Evolutionary conservation across 129 eudicot genomes (phyloP).

Genomic region (Rutidosis leptorrhynchoides): DNA sequence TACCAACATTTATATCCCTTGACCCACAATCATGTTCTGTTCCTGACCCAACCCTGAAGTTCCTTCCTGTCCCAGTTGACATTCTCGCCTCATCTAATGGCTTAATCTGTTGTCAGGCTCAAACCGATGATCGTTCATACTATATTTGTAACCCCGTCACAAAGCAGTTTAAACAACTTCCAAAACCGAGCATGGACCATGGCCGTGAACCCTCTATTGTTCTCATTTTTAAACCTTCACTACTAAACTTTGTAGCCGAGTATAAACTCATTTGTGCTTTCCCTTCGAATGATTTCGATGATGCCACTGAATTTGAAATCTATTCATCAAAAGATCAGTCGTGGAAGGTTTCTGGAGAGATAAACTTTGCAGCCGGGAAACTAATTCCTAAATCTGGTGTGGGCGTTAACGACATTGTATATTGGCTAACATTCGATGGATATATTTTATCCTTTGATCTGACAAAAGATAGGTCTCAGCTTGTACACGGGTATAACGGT

Average conservation of each 20-base stretch:
- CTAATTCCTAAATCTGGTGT: conserved; percentile 39
- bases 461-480: conserved; percentile 42
- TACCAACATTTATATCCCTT: conserved; percentile 41
- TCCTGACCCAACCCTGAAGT: conserved; percentile 51
- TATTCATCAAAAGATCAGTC: conserved; percentile 48
- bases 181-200: conserved; percentile 50
- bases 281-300: conserved; percentile 54
- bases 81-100: conserved; percentile 56
- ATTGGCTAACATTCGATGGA: conserved; percentile 30
- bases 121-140: conserved; percentile 36
- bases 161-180: conserved; percentile 49
- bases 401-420: conserved; percentile 39
- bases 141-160: conserved; percentile 65
- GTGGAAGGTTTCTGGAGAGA: conserved; percentile 58
- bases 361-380: conserved; percentile 31
- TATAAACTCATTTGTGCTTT: conserved; percentile 56
- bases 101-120: conserved; percentile 54
- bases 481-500: conserved; percentile 14
- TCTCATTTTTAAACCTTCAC: conserved; percentile 56
- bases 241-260: conserved; percentile 54
- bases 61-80: conserved; percentile 51
- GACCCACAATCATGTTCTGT: conserved; percentile 51
- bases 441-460: conserved; percentile 46
- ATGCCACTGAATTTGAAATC: conserved; percentile 61
- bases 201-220: conserved; percentile 50